Conservation (phyloP, 1,284 basidiomycete genomes). For the Apiotrichum laibachii region DNA sequence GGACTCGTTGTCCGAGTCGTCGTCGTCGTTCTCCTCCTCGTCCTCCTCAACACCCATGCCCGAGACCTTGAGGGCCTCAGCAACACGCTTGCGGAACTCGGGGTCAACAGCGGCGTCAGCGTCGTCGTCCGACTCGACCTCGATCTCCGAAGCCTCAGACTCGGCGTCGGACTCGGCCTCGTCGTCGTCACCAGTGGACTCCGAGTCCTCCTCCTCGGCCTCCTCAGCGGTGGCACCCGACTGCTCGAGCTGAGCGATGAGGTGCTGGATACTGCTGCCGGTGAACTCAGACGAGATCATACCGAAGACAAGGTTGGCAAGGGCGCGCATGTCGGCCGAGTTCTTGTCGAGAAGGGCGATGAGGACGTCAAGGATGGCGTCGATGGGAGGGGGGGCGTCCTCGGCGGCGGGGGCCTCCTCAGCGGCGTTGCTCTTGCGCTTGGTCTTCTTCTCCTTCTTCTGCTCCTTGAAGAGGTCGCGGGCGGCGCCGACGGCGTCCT, state of each 20-base stretch:
- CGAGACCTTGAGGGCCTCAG: constrained; percentile 71
- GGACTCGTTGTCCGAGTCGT: constrained; percentile 56
- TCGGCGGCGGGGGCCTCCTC: constrained; percentile 21
- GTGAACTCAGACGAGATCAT: constrained; percentile 68
- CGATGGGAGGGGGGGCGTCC: constrained; percentile 63
- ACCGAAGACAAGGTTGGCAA: constrained; percentile 79
- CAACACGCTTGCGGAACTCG: constrained; percentile 71
- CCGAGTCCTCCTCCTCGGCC: constrained; percentile 46
- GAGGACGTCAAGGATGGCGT: constrained; percentile 80
- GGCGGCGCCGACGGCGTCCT: constrained; percentile 42
- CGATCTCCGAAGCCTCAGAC: constrained; percentile 46
- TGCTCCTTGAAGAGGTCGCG: constrained; percentile 13
- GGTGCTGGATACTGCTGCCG: constrained; percentile 73
- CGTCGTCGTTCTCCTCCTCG: constrained; percentile 24
- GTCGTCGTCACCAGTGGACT: constrained; percentile 47
- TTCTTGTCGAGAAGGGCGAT: constrained; percentile 85
- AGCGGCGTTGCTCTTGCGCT: constrained; percentile 9
- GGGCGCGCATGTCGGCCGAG: constrained; percentile 73
- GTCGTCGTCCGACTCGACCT: constrained; percentile 51
- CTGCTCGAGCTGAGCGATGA: constrained; percentile 78
- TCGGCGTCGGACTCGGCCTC: constrained; percentile 58
- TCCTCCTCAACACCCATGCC: constrained; percentile 58
- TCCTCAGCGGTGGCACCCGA: constrained; percentile 49
- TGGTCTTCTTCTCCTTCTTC: constrained; percentile 11
- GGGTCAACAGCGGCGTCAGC: constrained; percentile 58